Conservation (phyloP, 2,329 filamentous ascomycete genomes). For the Aspergillus tanneri region DNA sequence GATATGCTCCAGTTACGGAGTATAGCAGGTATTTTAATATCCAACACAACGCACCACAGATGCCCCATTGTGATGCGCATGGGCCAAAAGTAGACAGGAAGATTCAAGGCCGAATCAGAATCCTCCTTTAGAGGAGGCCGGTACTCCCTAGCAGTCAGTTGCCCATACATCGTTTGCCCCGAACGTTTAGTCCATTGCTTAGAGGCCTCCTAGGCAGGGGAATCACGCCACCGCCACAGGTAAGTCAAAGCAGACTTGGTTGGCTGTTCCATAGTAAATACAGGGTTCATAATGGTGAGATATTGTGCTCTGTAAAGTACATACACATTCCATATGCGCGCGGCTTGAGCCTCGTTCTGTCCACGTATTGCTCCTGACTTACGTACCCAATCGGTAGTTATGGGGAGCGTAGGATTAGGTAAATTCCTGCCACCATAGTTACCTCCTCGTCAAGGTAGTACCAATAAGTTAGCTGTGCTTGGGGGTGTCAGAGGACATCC, state of each 20-base stretch:
- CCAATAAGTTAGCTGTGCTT: too few relatives aligned
- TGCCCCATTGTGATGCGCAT: neutral
- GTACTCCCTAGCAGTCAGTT: too few relatives aligned
- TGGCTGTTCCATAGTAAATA: neutral
- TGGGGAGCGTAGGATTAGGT: neutral
- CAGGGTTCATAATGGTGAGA: neutral
- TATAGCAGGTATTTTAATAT: too few relatives aligned
- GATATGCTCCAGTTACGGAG: too few relatives aligned
- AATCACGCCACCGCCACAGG: neutral
- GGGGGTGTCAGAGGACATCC: too few relatives aligned
- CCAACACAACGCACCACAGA: neutral
- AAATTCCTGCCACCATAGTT: neutral
- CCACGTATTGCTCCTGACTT: neutral
- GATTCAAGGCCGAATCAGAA: too few relatives aligned
- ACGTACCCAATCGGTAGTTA: neutral
- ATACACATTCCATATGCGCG: slow-evolving; percentile 6
- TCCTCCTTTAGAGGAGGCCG: too few relatives aligned
- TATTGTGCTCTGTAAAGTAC: neutral
- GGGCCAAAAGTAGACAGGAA: too few relatives aligned
- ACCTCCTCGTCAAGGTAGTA: too few relatives aligned
- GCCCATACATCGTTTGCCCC: neutral
- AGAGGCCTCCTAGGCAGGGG: neutral
- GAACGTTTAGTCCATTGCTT: neutral
- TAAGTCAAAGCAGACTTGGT: too few relatives aligned
- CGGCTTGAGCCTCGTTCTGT: slow-evolving; percentile 4